Evolutionary conservation across 257 asterid species (phyloP).

Genomic region (Penstemon eatonii): DNA sequence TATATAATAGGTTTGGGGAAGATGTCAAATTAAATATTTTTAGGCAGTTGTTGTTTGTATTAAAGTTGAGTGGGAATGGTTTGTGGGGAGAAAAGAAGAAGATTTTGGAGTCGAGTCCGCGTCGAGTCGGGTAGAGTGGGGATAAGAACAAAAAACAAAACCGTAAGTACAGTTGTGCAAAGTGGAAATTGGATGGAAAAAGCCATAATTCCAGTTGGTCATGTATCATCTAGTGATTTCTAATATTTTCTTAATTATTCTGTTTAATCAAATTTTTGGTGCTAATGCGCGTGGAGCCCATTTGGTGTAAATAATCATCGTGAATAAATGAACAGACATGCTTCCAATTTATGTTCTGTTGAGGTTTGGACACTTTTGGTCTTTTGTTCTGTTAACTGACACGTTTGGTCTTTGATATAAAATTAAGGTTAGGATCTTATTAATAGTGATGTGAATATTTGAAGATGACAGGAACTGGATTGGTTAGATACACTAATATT

Average conservation of each 20-base stretch:
- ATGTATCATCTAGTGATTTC: not conserved
- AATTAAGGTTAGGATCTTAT: too few species aligned
- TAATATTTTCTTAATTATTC: not conserved
- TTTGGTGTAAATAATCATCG: not conserved
- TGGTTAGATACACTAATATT: too few species aligned
- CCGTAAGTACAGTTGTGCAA: conserved; percentile 16
- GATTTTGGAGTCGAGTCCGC: conserved; percentile 19
- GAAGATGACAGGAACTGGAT: too few species aligned
- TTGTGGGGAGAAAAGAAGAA: not conserved
- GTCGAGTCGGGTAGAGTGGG: conserved; percentile 21
- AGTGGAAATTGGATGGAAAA: conserved; percentile 24
- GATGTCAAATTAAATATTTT: not conserved
- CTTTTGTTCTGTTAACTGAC: too few species aligned
- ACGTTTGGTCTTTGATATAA: too few species aligned
- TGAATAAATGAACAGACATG: not conserved
- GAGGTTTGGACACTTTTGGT: too few species aligned
- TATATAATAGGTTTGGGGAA: not conserved
- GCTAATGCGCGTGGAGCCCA: conserved; percentile 37
- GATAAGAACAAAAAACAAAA: not conserved
- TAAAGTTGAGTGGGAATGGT: too few species aligned
- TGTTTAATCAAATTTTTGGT: not conserved
- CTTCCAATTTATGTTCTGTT: too few species aligned
- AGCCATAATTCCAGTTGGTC: conserved; percentile 26
- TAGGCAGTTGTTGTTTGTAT: conserved; percentile 34
- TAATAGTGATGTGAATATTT: too few species aligned